Evolutionary conservation across 805 yeast species (phyloP).

Genomic region (Saccharomycopsis sp.): DNA sequence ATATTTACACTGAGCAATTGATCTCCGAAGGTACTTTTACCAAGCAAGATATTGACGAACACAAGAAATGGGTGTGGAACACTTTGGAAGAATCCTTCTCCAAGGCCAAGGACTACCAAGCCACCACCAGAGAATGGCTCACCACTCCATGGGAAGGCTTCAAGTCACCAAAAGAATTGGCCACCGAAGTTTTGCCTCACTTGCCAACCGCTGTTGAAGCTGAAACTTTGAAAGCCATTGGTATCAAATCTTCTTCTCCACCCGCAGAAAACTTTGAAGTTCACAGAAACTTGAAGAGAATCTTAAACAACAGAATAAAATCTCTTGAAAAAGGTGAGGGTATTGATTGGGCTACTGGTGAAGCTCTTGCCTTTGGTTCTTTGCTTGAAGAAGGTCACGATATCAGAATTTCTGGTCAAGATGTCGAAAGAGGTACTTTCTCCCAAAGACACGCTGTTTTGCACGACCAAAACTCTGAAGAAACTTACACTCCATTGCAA

Average conservation of each 20-base stretch:
- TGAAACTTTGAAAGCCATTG: slow-evolving; percentile 63
- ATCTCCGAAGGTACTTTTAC: slow-evolving; percentile 84
- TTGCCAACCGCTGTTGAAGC: slow-evolving; percentile 88
- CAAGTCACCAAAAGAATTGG: slow-evolving; percentile 94
- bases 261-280: slow-evolving; percentile 79
- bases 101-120: slow-evolving; percentile 82
- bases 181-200: slow-evolving; percentile 91
- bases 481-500: slow-evolving; percentile 76
- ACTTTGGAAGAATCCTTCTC: slow-evolving; percentile 81
- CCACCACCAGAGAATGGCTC: slow-evolving; percentile 94
- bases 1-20: slow-evolving; percentile 73
- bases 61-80: slow-evolving; percentile 97
- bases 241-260: slow-evolving; percentile 67
- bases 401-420: slow-evolving; percentile 97
- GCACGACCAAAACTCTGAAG: slow-evolving; percentile 89
- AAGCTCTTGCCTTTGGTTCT: slow-evolving; percentile 95
- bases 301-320: slow-evolving; percentile 79
- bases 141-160: slow-evolving; percentile 99
- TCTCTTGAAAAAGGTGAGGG: slow-evolving; percentile 82
- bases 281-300: slow-evolving; percentile 94
- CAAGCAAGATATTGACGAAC: slow-evolving; percentile 84
- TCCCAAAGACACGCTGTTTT: slow-evolving; percentile 98
- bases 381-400: slow-evolving; percentile 88
- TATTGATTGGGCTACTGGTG: slow-evolving; percentile 99
- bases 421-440: slow-evolving; percentile 99